Evolutionary conservation across 306 rosid genomes (phyloP).

Genomic region (Gastrolobium villosum): DNA sequence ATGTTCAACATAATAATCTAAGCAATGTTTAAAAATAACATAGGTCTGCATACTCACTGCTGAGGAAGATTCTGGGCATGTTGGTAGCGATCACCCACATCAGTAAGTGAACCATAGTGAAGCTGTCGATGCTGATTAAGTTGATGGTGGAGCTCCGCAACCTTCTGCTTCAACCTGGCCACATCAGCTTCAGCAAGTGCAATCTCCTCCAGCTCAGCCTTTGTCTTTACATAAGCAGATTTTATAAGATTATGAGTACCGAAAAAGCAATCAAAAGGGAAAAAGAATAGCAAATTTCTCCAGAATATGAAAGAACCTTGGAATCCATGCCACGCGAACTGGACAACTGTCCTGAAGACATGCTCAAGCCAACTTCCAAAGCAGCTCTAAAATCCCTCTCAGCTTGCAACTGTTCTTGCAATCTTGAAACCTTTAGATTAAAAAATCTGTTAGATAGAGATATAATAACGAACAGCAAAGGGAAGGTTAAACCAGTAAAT

Average conservation of each 20-base stretch:
- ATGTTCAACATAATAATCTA: constrained; percentile 23
- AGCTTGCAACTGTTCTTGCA: constrained; percentile 99
- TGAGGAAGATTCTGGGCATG: constrained; percentile 87
- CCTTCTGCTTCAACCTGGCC: too few species aligned
- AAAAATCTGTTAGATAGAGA: constrained; percentile 45
- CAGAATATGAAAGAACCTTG: constrained; percentile 66
- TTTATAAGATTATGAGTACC: constrained; percentile 52
- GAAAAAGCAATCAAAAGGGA: constrained; percentile 31
- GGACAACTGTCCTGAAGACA: constrained; percentile 93
- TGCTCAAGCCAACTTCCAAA: constrained; percentile 95
- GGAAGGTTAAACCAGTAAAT: constrained; percentile 23
- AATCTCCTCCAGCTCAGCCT: too few species aligned
- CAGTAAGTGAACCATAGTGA: constrained; percentile 93
- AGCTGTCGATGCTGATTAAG: constrained; percentile 95
- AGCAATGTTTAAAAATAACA: constrained; percentile 22
- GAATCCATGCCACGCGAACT: constrained; percentile 95
- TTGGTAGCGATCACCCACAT: constrained; percentile 85
- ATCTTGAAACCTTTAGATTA: constrained; percentile 82
- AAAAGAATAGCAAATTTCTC: constrained; percentile 1
- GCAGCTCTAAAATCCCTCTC: constrained; percentile 99
- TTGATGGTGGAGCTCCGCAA: constrained; percentile 46
- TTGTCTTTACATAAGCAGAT: constrained; percentile 52
- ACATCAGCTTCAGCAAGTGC: constrained; percentile 58
- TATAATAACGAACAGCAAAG: constrained; percentile 3
- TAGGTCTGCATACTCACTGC: constrained; percentile 72